Conservation (phyloP, 2,329 filamentous ascomycete species). For the Plenodomus biglobosus region DNA sequence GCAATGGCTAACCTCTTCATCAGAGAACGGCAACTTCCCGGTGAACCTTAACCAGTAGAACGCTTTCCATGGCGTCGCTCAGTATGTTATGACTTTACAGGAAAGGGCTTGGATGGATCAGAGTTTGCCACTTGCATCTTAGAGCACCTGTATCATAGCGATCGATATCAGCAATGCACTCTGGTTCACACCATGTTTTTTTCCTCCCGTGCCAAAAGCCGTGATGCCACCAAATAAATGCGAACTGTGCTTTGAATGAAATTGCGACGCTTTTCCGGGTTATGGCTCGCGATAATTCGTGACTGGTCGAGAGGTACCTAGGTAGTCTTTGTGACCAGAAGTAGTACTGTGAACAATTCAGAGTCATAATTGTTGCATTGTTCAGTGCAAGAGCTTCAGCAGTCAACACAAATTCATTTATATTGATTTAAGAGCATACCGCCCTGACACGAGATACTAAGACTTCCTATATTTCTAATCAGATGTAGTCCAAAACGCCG, state of each 20-base stretch:
- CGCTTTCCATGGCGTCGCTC: slow-evolving; percentile 12
- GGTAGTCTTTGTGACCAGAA: too few relatives aligned
- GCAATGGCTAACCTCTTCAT: slow-evolving; percentile 6
- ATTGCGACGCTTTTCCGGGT: too few relatives aligned
- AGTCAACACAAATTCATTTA: neutral
- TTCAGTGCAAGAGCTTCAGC: too few relatives aligned
- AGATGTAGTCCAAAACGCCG: neutral
- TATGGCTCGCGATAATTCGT: too few relatives aligned
- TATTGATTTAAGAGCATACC: neutral
- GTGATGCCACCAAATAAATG: neutral
- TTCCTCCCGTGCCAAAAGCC: neutral
- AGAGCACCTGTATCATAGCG: slow-evolving; percentile 35
- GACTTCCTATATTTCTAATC: neutral
- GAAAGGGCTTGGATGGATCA: slow-evolving; percentile 24
- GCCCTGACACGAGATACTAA: neutral
- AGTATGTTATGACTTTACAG: slow-evolving; percentile 21
- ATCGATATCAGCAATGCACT: slow-evolving; percentile 33
- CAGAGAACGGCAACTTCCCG: slow-evolving; percentile 41
- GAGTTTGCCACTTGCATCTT: slow-evolving; percentile 25
- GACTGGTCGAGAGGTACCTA: too few relatives aligned
- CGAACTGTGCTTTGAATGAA: too few relatives aligned
- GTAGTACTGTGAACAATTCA: too few relatives aligned
- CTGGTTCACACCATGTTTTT: slow-evolving; percentile 16
- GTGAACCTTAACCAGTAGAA: slow-evolving; percentile 43
- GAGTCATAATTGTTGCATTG: too few relatives aligned